A percentile compares a stretch with the other conserved stretches of the same genome.
Evolutionary conservation across 148 eudicot species (phyloP).

Genomic region (Polygonum aviculare): DNA sequence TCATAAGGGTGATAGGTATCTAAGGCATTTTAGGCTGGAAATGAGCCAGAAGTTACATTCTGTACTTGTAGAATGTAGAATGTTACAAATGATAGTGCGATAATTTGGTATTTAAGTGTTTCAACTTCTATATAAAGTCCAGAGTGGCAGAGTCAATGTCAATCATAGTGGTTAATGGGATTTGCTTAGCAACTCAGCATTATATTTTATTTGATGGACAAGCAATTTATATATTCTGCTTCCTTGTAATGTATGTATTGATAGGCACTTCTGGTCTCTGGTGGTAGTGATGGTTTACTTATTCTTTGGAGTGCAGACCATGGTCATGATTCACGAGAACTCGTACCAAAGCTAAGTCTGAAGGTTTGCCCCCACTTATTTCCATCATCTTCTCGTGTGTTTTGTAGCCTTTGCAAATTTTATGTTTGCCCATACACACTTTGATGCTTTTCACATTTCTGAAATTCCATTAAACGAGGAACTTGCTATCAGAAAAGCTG

Average conservation of each 20-base stretch:
- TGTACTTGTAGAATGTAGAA: neutral
- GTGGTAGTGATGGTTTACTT: conserved; percentile 94
- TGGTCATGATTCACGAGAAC: conserved; percentile 87
- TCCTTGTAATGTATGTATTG: neutral
- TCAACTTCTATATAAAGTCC: neutral
- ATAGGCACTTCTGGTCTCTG: conserved; percentile 95
- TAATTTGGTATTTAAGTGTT: neutral
- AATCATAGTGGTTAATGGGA: neutral
- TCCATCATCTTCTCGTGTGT: neutral
- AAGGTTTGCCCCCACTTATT: conserved; percentile 33
- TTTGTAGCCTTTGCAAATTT: neutral
- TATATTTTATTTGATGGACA: neutral
- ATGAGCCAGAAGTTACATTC: neutral
- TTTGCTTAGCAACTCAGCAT: neutral
- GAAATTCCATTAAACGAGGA: neutral
- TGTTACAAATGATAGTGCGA: neutral
- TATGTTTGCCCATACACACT: neutral
- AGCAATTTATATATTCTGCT: neutral
- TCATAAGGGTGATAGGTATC: neutral
- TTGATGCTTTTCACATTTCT: neutral
- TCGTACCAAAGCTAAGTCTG: conserved; percentile 84
- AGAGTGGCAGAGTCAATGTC: neutral
- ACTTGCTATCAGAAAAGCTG: neutral
- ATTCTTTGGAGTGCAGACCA: conserved; percentile 90
- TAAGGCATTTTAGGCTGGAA: neutral